These are phyloP conservation scores for Cordyceps tenuipes DNA, from an alignment of 2,329 filamentous ascomycete genomes.

Conservation along the genomic window DNA sequence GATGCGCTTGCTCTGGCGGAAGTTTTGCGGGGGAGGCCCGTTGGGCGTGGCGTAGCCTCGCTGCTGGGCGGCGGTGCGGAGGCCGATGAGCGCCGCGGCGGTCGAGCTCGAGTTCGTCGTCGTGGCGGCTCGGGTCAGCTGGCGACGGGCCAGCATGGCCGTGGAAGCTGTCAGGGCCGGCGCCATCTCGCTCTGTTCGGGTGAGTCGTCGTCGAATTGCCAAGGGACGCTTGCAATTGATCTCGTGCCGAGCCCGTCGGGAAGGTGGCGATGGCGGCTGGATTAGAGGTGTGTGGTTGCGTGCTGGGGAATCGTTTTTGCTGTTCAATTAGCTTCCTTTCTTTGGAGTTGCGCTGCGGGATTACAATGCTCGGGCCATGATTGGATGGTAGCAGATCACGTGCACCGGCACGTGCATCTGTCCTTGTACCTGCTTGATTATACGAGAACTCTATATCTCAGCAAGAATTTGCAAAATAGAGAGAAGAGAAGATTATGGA, in stretches of 20 bases:
- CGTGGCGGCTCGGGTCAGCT: constrained; percentile 21
- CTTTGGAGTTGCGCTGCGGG: constrained; percentile 23
- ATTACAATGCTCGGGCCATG: constrained; percentile 32
- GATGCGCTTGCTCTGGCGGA: constrained; percentile 65
- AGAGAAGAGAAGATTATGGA: background rate
- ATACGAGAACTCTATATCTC: background rate
- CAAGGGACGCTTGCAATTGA: constrained; percentile 7
- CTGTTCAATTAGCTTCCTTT: constrained; percentile 11
- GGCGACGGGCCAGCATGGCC: constrained; percentile 29
- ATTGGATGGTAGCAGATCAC: constrained; percentile 24
- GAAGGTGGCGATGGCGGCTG: background rate
- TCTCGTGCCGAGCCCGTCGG: constrained; percentile 4
- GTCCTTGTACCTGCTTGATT: background rate
- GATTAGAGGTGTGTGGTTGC: constrained; percentile 7
- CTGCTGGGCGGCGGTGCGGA: constrained; percentile 19
- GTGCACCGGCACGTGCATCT: constrained; percentile 24
- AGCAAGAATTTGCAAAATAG: background rate
- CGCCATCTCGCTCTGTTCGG: constrained; percentile 20
- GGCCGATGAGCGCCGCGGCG: constrained; percentile 16
- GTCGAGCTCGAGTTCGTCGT: constrained; percentile 9
- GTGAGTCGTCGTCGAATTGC: constrained; percentile 6
- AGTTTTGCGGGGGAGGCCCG: constrained; percentile 71
- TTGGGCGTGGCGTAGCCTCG: constrained; percentile 57
- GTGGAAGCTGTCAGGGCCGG: constrained; percentile 24
- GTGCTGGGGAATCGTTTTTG: constrained; percentile 8